Evolutionary conservation across 768 basidiomycete genomes (phyloP).

Genomic region (Lactifluus volemus): DNA sequence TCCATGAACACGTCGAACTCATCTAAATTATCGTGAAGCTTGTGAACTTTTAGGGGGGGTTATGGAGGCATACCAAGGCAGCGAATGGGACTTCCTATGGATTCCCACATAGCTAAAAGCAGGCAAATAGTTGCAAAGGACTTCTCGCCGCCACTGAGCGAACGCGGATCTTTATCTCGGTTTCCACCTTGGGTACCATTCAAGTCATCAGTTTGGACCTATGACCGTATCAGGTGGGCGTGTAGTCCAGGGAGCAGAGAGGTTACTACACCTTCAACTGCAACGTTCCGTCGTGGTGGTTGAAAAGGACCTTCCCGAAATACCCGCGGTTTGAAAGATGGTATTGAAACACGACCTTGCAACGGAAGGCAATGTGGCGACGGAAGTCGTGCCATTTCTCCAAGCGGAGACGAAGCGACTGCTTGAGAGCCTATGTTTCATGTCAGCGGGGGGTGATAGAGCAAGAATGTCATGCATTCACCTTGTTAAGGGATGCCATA

Average conservation of each 20-base stretch:
- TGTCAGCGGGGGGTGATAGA: background rate
- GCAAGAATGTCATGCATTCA: slow-evolving; percentile 24
- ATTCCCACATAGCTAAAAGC: slow-evolving; percentile 91
- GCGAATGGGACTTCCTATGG: slow-evolving; percentile 86
- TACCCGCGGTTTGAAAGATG: slow-evolving; percentile 83
- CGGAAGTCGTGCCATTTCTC: slow-evolving; percentile 83
- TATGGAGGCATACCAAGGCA: slow-evolving; percentile 58
- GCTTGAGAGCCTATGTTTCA: slow-evolving; percentile 47
- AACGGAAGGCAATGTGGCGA: slow-evolving; percentile 78
- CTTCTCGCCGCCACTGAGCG: slow-evolving; percentile 90
- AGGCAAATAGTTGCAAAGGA: slow-evolving; percentile 95
- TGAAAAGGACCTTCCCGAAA: slow-evolving; percentile 81
- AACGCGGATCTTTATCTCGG: slow-evolving; percentile 75
- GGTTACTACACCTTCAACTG: slow-evolving; percentile 45
- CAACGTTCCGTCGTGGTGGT: slow-evolving; percentile 59
- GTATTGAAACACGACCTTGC: slow-evolving; percentile 73
- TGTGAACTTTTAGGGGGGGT: background rate
- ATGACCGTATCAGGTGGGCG: slow-evolving; percentile 3
- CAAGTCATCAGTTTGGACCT: slow-evolving; percentile 83
- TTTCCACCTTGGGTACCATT: slow-evolving; percentile 44
- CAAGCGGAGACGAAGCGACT: slow-evolving; percentile 57
- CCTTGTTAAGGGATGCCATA: slow-evolving; percentile 59
- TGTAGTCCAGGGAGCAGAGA: background rate
- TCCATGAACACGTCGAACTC: slow-evolving; percentile 99
- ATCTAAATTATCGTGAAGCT: slow-evolving; percentile 37